phyloP scores from a whole-genome alignment of 352 stramenopile species.

The Lagenidium giganteum region DNA sequence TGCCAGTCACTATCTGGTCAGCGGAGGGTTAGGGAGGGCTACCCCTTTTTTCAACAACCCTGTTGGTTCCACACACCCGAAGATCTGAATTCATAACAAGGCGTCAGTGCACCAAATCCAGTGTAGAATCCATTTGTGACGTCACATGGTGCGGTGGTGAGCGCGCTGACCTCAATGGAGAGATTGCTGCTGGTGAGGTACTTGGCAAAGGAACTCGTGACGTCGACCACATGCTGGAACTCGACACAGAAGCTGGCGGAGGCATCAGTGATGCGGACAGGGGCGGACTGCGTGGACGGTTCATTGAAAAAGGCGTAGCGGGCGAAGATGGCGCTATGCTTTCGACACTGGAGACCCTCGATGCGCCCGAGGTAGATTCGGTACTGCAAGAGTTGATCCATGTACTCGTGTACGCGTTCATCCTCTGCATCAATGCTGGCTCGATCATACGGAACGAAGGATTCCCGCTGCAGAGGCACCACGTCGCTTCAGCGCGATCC shows the following conservation, averaged over 20 bases:
- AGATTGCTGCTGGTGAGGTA: conserved; percentile 39
- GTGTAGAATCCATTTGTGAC: too few relatives aligned
- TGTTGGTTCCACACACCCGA: too few relatives aligned
- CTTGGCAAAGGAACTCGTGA: conserved; percentile 43
- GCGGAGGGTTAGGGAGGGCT: too few relatives aligned
- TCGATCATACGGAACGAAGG: conserved; percentile 30
- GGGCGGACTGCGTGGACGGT: conserved; percentile 19
- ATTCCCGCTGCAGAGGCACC: background rate
- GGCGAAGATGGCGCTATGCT: conserved; percentile 32
- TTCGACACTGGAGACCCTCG: conserved; percentile 18
- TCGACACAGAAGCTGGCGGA: too few relatives aligned
- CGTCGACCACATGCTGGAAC: conserved; percentile 36
- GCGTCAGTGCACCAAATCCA: too few relatives aligned
- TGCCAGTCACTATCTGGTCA: too few relatives aligned
- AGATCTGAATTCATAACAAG: too few relatives aligned
- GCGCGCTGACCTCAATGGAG: conserved; percentile 40
- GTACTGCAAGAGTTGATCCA: conserved; percentile 49
- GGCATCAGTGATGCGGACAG: conserved; percentile 12
- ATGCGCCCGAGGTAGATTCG: conserved; percentile 23
- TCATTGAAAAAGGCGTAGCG: conserved; percentile 46
- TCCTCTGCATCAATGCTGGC: conserved; percentile 29
- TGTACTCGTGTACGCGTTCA: conserved; percentile 44
- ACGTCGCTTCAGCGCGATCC: background rate
- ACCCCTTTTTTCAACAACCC: too few relatives aligned
- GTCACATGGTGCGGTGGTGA: too few relatives aligned